Percentiles rank a stretch among this genome's conserved stretches.
phyloP scores from a whole-genome alignment of 345 rosid genomes.

The Camelina neglecta region DNA sequence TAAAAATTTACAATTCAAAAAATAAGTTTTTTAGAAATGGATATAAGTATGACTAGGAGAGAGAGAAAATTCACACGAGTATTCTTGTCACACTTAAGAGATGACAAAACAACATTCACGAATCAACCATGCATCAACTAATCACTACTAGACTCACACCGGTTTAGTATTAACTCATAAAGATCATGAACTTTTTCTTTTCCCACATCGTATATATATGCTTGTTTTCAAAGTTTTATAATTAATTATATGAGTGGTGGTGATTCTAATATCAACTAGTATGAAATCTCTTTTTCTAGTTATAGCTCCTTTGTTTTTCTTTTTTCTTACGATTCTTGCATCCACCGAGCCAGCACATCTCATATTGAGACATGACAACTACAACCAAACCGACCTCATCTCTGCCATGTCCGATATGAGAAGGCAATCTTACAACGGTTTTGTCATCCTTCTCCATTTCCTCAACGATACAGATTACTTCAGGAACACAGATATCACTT shows the following conservation, averaged over 20 bases:
- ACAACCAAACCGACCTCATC: conserved; percentile 41
- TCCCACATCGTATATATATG: conserved; percentile 9
- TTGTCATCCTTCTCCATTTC: conserved; percentile 43
- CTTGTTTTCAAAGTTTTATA: not conserved
- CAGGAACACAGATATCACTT: conserved; percentile 40
- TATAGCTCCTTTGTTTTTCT: conserved; percentile 14
- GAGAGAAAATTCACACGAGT: conserved; percentile 10
- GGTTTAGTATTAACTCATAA: conserved; percentile 21
- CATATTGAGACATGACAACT: conserved; percentile 44
- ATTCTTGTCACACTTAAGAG: conserved; percentile 34
- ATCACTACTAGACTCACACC: conserved; percentile 24
- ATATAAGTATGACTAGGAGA: not conserved
- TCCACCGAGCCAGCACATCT: conserved; percentile 39
- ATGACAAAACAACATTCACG: conserved; percentile 35
- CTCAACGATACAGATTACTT: conserved; percentile 41
- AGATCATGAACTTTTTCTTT: conserved; percentile 5
- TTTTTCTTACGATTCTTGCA: conserved; percentile 19
- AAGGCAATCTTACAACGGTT: conserved; percentile 44
- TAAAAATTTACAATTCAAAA: not conserved
- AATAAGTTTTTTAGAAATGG: not conserved
- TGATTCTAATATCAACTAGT: not conserved
- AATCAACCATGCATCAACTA: conserved; percentile 42
- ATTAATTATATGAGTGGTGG: not conserved
- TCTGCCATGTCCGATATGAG: conserved; percentile 45
- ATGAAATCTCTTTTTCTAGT: conserved; percentile 25